Conservation (phyloP, 306 rosid species). For the Pueraria montana region DNA sequence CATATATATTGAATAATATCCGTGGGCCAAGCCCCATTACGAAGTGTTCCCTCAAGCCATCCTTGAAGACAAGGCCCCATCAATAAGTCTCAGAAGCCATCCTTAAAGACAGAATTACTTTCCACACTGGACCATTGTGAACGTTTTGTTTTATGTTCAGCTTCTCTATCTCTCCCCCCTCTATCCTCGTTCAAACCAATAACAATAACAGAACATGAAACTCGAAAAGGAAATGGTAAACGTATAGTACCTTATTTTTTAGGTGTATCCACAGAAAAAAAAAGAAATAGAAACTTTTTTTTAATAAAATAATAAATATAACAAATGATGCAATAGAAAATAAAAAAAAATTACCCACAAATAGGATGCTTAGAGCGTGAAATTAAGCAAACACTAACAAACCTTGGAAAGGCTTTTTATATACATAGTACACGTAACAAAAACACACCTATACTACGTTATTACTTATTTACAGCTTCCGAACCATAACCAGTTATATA, state of each 20-base stretch:
- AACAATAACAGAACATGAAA: neutral
- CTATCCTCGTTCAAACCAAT: neutral
- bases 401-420: neutral
- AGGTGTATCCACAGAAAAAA: no score
- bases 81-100: neutral
- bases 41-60: constrained; percentile 5
- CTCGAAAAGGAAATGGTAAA: neutral
- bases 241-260: neutral
- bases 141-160: neutral
- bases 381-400: constrained; percentile 1
- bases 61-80: neutral
- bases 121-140: neutral
- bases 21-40: neutral
- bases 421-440: neutral
- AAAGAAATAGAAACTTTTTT: no score
- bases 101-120: neutral
- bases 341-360: neutral
- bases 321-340: no score
- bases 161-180: neutral
- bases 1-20: neutral
- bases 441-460: neutral
- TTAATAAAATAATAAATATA: no score
- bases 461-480: constrained; percentile 32
- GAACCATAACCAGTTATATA: neutral
- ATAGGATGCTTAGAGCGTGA: neutral